Percentiles rank a stretch among this genome's conserved stretches.
Evolutionary conservation across 1,284 basidiomycete genomes (phyloP).

Genomic region (Heterobasidion annosum): DNA sequence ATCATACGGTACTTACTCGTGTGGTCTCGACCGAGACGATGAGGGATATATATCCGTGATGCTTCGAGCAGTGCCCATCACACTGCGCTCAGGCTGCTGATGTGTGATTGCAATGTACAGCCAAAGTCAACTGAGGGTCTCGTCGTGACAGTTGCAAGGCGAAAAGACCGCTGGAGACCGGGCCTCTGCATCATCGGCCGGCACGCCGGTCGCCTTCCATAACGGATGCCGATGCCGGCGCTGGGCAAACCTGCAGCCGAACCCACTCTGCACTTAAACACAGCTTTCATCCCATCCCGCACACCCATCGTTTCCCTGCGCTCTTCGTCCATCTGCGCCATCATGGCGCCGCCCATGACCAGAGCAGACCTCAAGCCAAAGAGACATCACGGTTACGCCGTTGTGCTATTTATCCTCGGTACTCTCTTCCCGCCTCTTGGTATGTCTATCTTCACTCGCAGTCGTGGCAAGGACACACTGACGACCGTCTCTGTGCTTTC

Average conservation of each 20-base stretch:
- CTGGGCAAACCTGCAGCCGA: background rate
- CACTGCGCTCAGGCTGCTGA: no score
- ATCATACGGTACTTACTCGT: no score
- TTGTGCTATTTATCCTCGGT: constrained; percentile 77
- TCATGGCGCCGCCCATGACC: constrained; percentile 14
- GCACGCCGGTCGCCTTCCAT: background rate
- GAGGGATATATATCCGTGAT: no score
- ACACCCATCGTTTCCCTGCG: background rate
- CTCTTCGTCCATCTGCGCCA: background rate
- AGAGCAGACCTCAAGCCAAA: constrained; percentile 63
- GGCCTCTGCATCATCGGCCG: background rate
- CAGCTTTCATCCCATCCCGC: background rate
- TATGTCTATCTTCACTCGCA: constrained; percentile 25
- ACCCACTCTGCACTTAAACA: background rate
- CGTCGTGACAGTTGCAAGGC: no score
- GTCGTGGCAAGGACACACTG: constrained; percentile 3
- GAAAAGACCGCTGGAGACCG: no score
- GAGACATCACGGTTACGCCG: constrained; percentile 76
- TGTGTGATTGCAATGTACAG: no score
- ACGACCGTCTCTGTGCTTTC: constrained; percentile 4
- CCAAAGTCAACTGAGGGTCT: no score
- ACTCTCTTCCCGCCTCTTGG: constrained; percentile 84
- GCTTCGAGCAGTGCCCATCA: no score
- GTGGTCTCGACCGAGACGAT: no score
- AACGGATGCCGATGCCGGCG: background rate